These are phyloP conservation scores for Stephanodiscus triporus DNA, from an alignment of 108 stramenopile species.

Conservation along the genomic window DNA sequence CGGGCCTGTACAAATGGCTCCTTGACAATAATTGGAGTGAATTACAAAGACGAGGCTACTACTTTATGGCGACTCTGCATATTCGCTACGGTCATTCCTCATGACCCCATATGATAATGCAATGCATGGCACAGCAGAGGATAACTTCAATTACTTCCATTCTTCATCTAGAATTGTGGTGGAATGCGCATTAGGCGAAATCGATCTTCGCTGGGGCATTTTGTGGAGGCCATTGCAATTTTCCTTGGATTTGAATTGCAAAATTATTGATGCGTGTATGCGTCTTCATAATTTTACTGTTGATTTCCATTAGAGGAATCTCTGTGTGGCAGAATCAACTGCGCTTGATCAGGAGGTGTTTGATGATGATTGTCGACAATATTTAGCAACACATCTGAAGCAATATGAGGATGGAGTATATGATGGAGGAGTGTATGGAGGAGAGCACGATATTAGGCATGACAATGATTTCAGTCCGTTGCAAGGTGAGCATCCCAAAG, in stretches of 20 bases:
- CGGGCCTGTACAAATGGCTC: neutral
- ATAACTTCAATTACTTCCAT: constrained; percentile 37
- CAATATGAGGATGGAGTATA: too few species aligned
- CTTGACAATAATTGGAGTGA: neutral
- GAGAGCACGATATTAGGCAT: neutral
- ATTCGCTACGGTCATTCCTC: constrained; percentile 25
- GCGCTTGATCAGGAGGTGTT: neutral
- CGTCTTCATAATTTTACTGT: constrained; percentile 21
- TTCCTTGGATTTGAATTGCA: neutral
- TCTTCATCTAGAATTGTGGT: constrained; percentile 27
- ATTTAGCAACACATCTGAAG: neutral
- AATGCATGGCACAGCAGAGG: constrained; percentile 13
- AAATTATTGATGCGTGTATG: constrained; percentile 35
- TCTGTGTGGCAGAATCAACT: neutral
- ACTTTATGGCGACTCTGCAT: constrained; percentile 38
- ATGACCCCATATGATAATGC: constrained; percentile 29
- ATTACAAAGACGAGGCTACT: constrained; percentile 12
- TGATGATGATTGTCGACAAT: constrained; percentile 10
- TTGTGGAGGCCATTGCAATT: constrained; percentile 32
- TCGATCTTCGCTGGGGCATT: constrained; percentile 44
- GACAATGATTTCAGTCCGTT: neutral
- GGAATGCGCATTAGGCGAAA: constrained; percentile 48
- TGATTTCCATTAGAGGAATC: constrained; percentile 9
- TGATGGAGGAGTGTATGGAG: constrained; percentile 1
- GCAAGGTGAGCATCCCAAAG: neutral